Conservation (phyloP, 192 early-diverging fungal species). For the Backusella circina region DNA sequence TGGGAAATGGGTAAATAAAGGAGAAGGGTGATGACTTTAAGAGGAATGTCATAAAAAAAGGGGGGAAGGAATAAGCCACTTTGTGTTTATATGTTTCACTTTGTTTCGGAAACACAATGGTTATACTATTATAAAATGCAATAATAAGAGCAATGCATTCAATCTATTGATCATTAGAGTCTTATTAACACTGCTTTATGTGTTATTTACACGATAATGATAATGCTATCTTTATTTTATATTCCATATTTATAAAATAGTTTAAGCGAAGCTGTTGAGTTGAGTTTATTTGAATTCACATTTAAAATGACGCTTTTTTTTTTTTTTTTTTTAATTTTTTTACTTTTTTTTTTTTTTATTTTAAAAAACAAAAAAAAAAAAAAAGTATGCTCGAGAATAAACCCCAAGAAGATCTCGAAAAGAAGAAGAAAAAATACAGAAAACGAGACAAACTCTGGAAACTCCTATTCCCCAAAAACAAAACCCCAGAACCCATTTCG, state of each 20-base stretch:
- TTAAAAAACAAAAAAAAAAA: neutral
- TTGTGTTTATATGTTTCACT: too few relatives aligned
- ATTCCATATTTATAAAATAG: neutral
- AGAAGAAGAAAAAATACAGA: constrained; percentile 9
- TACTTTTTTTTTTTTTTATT: neutral
- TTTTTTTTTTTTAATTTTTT: neutral
- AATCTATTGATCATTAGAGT: too few relatives aligned
- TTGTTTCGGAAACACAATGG: too few relatives aligned
- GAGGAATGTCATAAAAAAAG: too few relatives aligned
- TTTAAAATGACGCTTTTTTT: neutral
- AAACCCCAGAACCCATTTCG: neutral
- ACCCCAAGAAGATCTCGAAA: neutral
- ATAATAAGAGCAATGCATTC: too few relatives aligned
- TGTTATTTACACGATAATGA: too few relatives aligned
- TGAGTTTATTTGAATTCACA: neutral
- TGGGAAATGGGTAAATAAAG: too few relatives aligned
- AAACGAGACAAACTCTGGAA: constrained; percentile 7
- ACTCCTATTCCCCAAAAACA: neutral
- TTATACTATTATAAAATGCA: too few relatives aligned
- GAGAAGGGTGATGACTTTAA: too few relatives aligned
- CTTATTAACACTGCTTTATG: too few relatives aligned
- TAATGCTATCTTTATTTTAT: too few relatives aligned
- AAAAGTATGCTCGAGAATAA: neutral
- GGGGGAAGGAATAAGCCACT: too few relatives aligned
- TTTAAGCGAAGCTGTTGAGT: neutral